phyloP scores from a whole-genome alignment of 2,329 filamentous ascomycete genomes.

The Botryotinia narcissicola region DNA sequence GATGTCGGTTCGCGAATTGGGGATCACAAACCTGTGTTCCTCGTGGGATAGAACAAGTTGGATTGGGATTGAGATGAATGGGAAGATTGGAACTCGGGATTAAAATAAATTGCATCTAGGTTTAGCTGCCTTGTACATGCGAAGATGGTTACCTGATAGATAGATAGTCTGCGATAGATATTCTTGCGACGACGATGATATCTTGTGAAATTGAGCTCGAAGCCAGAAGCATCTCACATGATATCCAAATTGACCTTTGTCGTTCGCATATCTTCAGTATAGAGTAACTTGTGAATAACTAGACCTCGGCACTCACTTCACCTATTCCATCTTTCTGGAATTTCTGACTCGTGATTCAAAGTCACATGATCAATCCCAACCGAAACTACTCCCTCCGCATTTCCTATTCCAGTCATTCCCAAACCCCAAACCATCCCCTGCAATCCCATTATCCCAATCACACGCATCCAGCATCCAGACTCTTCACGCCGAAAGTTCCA shows the following conservation, averaged over 20 bases:
- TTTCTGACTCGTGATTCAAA: background rate
- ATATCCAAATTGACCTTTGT: background rate
- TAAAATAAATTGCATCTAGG: background rate
- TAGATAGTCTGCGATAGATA: background rate
- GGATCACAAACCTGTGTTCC: background rate
- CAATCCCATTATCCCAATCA: background rate
- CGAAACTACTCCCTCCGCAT: background rate
- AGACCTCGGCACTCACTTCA: background rate
- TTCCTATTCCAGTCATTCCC: background rate
- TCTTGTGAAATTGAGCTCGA: background rate
- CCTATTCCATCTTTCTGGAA: background rate
- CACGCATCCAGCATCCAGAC: background rate
- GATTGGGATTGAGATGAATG: background rate
- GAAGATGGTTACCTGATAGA: background rate
- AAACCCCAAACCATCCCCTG: background rate
- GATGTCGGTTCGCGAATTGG: background rate
- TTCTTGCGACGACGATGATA: background rate
- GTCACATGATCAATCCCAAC: background rate
- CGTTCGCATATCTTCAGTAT: background rate
- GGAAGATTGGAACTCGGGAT: background rate
- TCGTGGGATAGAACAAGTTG: background rate
- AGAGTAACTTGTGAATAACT: background rate
- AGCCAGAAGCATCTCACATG: background rate
- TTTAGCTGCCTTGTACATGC: background rate
- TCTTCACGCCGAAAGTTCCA: background rate